These are phyloP conservation scores for Apiospora pterosperma DNA, from an alignment of 2,329 filamentous ascomycete species.

Conservation along the genomic window DNA sequence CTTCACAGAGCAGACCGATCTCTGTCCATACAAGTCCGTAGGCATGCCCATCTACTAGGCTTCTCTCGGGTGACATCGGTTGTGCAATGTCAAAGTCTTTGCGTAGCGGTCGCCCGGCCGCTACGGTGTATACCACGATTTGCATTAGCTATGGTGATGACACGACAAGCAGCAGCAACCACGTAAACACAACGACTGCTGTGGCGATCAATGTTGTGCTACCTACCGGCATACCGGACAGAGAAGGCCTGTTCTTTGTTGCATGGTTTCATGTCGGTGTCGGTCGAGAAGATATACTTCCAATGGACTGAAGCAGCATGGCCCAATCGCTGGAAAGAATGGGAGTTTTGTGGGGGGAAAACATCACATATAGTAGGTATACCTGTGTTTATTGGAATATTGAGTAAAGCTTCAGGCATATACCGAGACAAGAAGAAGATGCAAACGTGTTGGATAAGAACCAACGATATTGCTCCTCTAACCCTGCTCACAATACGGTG, in stretches of 20 bases:
- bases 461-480: background rate
- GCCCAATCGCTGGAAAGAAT: slow-evolving; percentile 12
- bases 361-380: background rate
- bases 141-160: slow-evolving; percentile 47
- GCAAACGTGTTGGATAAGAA: background rate
- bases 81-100: background rate
- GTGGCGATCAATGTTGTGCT: slow-evolving; percentile 61
- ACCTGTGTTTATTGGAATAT: background rate
- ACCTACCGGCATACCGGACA: slow-evolving; percentile 36
- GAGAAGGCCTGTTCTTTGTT: slow-evolving; percentile 49
- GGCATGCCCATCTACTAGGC: background rate
- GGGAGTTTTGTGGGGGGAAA: background rate
- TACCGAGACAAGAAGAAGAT: background rate
- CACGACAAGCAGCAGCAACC: background rate
- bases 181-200: slow-evolving; percentile 49
- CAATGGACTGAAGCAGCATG: slow-evolving; percentile 15
- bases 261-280: slow-evolving; percentile 54
- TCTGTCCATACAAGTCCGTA: background rate
- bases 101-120: slow-evolving; percentile 14
- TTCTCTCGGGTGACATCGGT: background rate
- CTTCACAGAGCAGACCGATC: background rate
- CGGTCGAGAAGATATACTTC: slow-evolving; percentile 34
- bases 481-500: background rate
- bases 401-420: background rate
- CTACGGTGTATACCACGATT: slow-evolving; percentile 40